Evolutionary conservation across 345 rosid species (phyloP), one percentile per base, ranked within the genome.

Genomic region (Syzygium aromaticum): DNA sequence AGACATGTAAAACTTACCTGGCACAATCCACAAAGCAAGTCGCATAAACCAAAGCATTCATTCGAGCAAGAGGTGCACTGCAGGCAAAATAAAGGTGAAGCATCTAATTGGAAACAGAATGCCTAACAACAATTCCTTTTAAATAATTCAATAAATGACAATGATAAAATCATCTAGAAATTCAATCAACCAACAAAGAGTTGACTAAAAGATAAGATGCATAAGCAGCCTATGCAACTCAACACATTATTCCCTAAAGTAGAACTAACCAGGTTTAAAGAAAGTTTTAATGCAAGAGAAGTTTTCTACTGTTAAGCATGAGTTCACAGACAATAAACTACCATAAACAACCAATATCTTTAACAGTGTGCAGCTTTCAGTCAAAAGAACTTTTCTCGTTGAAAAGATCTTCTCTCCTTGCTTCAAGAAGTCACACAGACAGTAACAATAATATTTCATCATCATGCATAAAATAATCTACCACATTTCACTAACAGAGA

Each of bases 41-140:
- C 85, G 98, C 96, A 94, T 94, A 92, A 86, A 93, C 95, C 92
- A 98, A 88, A 51, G 98, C 92, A 95, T 95, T 95, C 84, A 93
- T 91, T 86, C 96, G 94, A 89, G 99, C 93, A 94, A 95, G 98
- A 85, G 98, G 94, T 67, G 96, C 93, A 88, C 99, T 98, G 93
- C 46, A 83, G 64, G 78, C 21, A 21, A 84, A 54, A 84, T 7
- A 86, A 54, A 89, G 86, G 83, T 84, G 33, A 87, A 86, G 52
- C 52, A 85, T 78, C 80, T 73, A 33, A 38, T 73, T 73, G 27
- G 82, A 73, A 73, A 73, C 23, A 73, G 25, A 73, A 33, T 33
- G 82, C 49, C 82, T 3, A 10, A 19, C 1, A 0, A 19, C 21
- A 73, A 38, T 73, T 73, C 82, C 82, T 73, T 10, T 73, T 19